A percentile compares a stretch with the other conserved stretches of the same genome.
These are phyloP conservation scores for Phyllosticta capitalensis DNA, from an alignment of 2,329 filamentous ascomycete genomes.

Conservation along the genomic window DNA sequence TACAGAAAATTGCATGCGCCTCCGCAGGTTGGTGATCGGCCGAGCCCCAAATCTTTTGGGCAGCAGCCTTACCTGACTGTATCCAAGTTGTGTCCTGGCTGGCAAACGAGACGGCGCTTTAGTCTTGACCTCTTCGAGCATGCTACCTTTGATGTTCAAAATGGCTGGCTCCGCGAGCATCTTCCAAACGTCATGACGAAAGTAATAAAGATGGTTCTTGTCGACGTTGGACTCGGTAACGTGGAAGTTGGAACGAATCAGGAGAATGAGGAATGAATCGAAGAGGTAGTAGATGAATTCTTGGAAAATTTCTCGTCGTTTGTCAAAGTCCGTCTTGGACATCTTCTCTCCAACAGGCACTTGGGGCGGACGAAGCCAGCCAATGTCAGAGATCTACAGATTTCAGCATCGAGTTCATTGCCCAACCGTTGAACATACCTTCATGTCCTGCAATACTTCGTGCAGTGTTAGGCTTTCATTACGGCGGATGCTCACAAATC, in stretches of 20 bases:
- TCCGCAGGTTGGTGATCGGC: conserved; percentile 78
- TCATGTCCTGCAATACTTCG: conserved; percentile 64
- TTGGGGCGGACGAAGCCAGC: conserved; percentile 56
- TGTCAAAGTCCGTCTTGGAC: conserved; percentile 61
- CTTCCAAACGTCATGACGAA: conserved; percentile 88
- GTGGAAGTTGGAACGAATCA: conserved; percentile 83
- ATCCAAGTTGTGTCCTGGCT: conserved; percentile 57
- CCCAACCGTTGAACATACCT: conserved; percentile 40
- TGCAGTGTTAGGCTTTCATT: conserved; percentile 77
- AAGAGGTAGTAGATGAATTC: conserved; percentile 91
- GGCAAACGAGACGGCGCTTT: conserved; percentile 50
- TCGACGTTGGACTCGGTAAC: conserved; percentile 82
- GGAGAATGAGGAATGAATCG: conserved; percentile 80
- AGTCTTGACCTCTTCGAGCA: conserved; percentile 68
- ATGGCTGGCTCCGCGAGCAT: conserved; percentile 65
- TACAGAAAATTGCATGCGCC: conserved; percentile 46
- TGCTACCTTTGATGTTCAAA: conserved; percentile 52
- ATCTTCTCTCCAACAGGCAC: conserved; percentile 43
- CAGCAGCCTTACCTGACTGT: conserved; percentile 68
- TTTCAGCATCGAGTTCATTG: conserved; percentile 13
- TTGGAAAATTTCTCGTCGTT: conserved; percentile 67
- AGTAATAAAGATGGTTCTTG: conserved; percentile 79
- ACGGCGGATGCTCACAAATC: conserved; percentile 65
- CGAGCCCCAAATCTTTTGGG: conserved; percentile 71
- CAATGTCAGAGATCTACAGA: conserved; percentile 53